A percentile compares a stretch with the other conserved stretches of the same genome.
phyloP scores from a whole-genome alignment of 2,329 filamentous ascomycete genomes.

The Mycogone perniciosa region DNA sequence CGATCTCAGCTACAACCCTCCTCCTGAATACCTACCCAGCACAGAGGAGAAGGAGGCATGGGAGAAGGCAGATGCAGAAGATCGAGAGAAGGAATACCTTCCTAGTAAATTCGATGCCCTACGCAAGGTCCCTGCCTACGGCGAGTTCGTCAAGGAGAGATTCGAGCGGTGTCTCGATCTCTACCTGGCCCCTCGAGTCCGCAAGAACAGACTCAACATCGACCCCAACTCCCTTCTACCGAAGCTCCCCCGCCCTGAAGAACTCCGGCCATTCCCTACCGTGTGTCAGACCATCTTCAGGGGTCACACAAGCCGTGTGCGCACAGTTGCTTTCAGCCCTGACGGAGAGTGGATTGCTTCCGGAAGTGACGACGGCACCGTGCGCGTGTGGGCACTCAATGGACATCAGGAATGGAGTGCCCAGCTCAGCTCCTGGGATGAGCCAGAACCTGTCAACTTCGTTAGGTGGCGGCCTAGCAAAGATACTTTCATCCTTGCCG shows the following conservation, averaged over 20 bases:
- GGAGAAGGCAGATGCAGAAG: constrained; percentile 82
- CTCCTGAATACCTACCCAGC: constrained; percentile 85
- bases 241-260: constrained; percentile 86
- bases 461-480: constrained; percentile 85
- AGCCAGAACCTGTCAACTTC: constrained; percentile 63
- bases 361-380: constrained; percentile 88
- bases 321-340: constrained; percentile 78
- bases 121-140: constrained; percentile 87
- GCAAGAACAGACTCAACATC: constrained; percentile 92
- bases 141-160: constrained; percentile 84
- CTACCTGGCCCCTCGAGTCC: constrained; percentile 86
- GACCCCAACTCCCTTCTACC: constrained; percentile 89
- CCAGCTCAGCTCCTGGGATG: constrained; percentile 63
- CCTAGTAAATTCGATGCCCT: constrained; percentile 77
- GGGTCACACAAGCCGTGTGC: constrained; percentile 83
- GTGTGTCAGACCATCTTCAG: constrained; percentile 80
- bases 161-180: constrained; percentile 94
- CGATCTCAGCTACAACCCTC: constrained; percentile 94
- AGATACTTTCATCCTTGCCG: constrained; percentile 75
- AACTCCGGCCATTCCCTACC: constrained; percentile 91
- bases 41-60: constrained; percentile 77
- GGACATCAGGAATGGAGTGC: constrained; percentile 84
- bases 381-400: constrained; percentile 86
- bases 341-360: constrained; percentile 80
- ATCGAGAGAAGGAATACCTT: constrained; percentile 82